phyloP scores from a whole-genome alignment of 257 asterid species.

The Penstemon newberryi region DNA sequence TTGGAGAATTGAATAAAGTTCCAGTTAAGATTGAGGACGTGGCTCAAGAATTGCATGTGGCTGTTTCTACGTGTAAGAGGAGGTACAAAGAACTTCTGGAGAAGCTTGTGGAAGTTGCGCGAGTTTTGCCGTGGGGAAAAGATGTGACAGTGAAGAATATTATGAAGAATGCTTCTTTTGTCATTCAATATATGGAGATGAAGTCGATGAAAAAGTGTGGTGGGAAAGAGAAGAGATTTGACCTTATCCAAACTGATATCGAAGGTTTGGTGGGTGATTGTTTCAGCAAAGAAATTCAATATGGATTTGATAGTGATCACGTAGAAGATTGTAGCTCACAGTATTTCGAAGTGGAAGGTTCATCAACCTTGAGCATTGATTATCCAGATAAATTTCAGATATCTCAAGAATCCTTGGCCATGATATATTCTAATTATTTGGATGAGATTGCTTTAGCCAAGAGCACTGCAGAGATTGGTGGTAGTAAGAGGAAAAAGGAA shows the following conservation, averaged over 20 bases:
- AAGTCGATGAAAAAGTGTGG: slow-evolving; percentile 46
- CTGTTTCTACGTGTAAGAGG: slow-evolving; percentile 54
- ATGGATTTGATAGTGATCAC: slow-evolving; percentile 27
- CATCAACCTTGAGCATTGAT: slow-evolving; percentile 24
- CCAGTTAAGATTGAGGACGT: slow-evolving; percentile 55
- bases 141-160: slow-evolving; percentile 68
- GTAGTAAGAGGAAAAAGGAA: slow-evolving; percentile 32
- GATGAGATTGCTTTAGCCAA: slow-evolving; percentile 46
- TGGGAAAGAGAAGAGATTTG: slow-evolving; percentile 32
- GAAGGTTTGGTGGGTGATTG: slow-evolving; percentile 56
- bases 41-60: slow-evolving; percentile 52
- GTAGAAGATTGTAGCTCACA: slow-evolving; percentile 35
- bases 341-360: slow-evolving; percentile 45
- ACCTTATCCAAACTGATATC: slow-evolving; percentile 41
- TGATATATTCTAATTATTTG: slow-evolving; percentile 55
- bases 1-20: slow-evolving; percentile 55
- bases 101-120: slow-evolving; percentile 68
- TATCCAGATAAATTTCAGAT: slow-evolving; percentile 43
- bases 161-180: slow-evolving; percentile 62
- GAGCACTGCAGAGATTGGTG: slow-evolving; percentile 30
- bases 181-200: slow-evolving; percentile 83
- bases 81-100: slow-evolving; percentile 74
- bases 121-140: slow-evolving; percentile 83
- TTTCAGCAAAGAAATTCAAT: slow-evolving; percentile 36
- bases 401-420: slow-evolving; percentile 60